Conservation (phyloP, 1,139 yeast genomes). For the Wickerhamomyces sp. region DNA sequence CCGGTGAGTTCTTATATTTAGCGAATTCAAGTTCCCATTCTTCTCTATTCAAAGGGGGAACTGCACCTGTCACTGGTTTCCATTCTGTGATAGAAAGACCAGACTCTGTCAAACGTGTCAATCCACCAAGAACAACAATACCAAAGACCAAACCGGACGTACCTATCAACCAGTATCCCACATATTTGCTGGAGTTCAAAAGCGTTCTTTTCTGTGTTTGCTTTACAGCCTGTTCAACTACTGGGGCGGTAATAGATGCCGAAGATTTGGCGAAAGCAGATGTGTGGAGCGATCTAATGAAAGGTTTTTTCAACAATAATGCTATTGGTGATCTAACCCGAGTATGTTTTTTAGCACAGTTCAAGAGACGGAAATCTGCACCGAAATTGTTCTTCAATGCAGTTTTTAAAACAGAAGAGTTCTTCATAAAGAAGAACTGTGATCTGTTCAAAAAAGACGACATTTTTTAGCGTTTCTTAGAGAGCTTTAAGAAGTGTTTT, state of each 20-base stretch:
- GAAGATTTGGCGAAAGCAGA: too few species aligned
- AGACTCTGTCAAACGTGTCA: conserved; percentile 91
- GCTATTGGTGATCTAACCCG: too few species aligned
- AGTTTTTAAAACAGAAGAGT: conserved; percentile 23
- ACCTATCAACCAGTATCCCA: conserved; percentile 90
- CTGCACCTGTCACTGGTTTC: conserved; percentile 94
- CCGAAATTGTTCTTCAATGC: conserved; percentile 13
- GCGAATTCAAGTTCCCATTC: conserved; percentile 86
- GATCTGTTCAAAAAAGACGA: conserved; percentile 27
- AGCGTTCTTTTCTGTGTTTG: conserved; percentile 16
- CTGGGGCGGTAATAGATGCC: neutral
- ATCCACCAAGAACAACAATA: conserved; percentile 93
- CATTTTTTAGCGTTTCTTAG: conserved; percentile 2
- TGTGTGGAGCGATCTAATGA: too few species aligned
- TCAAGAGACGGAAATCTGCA: neutral
- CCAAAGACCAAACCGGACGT: conserved; percentile 90
- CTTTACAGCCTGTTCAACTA: neutral
- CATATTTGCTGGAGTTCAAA: conserved; percentile 39
- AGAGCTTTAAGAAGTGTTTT: neutral
- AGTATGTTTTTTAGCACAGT: too few species aligned
- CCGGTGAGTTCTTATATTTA: conserved; percentile 84
- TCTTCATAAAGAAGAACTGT: conserved; percentile 29
- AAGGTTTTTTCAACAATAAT: too few species aligned
- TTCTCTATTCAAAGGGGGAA: conserved; percentile 76
- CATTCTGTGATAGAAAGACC: conserved; percentile 97